Evolutionary conservation across 768 basidiomycete species (phyloP), one percentile per base, ranked within the genome.

Genomic region (Phaffia australis): DNA sequence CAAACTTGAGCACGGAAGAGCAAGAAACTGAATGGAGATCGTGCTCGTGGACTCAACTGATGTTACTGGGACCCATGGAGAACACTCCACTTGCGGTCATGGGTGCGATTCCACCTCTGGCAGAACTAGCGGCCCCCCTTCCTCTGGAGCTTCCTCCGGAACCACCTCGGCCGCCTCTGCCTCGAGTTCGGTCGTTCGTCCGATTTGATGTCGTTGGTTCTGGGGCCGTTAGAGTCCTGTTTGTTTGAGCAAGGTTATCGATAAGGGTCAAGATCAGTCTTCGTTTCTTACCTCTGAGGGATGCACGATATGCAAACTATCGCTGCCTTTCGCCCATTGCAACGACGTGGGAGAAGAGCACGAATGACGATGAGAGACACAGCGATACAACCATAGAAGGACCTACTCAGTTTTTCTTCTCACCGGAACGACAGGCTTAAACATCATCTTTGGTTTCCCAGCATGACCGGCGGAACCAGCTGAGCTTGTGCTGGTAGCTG

Each of bases 391-490:
- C 23, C 6, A 58, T 5, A 15, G 58, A 21, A 50, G 49, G 48
- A 32, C 50, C 48, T n/a, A 35, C 50, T 69, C 67, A 21, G 56
- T 63, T 49, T 69, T 69, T 47, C 25, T 58, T 25, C 67, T 46
- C 18, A 69, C 42, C 1, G 67, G 67, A 0, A 69, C 63, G 18
- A 51, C 50, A 16, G 67, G 67, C 49, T 64, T 69, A 30, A 69
- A 69, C 42, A 63, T 49, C 56, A 69, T 48, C 50, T 69, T 69
- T 3, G 63, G 63, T 35, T 69, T 69, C 27, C 8, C 19, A 27
- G 46, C 59, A 1, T 42, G 35, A 42, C 6, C 35, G 4, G 35
- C 11, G 11, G 35, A 42, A 42, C 35, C 35, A 42, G 11, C 11
- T 42, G 35, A 42, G 35, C 11, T 42, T 11, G 35, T 42, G 35